phyloP scores from a whole-genome alignment of 176 grass and related monocot genomes.

The Oropetium thomaeum region DNA sequence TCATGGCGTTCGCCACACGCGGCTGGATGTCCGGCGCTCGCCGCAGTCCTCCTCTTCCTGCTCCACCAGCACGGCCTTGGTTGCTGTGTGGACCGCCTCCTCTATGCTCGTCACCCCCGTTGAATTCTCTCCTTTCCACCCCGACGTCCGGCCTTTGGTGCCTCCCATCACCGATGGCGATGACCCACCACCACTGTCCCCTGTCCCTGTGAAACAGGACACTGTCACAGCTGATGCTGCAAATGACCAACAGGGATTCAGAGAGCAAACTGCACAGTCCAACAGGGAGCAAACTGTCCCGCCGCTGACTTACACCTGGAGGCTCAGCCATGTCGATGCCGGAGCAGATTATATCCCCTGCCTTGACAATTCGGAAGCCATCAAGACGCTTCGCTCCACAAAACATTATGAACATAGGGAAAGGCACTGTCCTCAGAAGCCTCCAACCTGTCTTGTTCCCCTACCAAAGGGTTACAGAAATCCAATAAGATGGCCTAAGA shows the following conservation, averaged over 20 bases:
- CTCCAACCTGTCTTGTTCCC: constrained; percentile 62
- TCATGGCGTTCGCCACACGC: constrained; percentile 51
- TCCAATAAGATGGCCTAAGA: constrained; percentile 64
- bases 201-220: constrained; percentile 20
- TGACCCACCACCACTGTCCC: not conserved
- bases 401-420: constrained; percentile 90
- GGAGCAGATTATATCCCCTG: constrained; percentile 80
- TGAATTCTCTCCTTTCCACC: constrained; percentile 46
- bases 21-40: constrained; percentile 32
- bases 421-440: constrained; percentile 63
- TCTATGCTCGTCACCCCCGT: constrained; percentile 63
- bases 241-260: constrained; percentile 16
- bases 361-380: constrained; percentile 74
- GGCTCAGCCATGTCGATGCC: constrained; percentile 54
- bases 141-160: constrained; percentile 2
- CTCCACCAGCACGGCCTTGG: constrained; percentile 44
- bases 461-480: constrained; percentile 57
- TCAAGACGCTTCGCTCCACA: constrained; percentile 62
- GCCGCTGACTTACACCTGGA: constrained; percentile 40
- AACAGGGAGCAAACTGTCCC: constrained; percentile 33
- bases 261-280: constrained; percentile 42
- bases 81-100: constrained; percentile 71
- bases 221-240: not conserved
- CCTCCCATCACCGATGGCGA: constrained; percentile 3
- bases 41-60: constrained; percentile 33